Evolutionary conservation across 2,329 filamentous ascomycete species (phyloP), one percentile per base, ranked within the genome.

Genomic region (Elsinoe perseae): DNA sequence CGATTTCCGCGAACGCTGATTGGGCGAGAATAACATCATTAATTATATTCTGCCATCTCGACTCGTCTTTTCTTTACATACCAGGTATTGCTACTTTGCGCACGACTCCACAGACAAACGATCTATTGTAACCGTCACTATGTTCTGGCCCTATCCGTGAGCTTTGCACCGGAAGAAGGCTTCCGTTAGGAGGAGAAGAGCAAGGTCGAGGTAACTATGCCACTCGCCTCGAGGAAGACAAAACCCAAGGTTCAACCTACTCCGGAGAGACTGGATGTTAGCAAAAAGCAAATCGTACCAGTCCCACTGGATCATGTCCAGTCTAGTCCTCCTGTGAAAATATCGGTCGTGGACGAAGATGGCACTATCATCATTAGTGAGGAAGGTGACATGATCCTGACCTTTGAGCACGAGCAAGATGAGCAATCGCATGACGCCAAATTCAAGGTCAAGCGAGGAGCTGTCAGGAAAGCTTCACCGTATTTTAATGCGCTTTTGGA

Each of bases 401-500:
- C 83, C 59, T 78, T 89, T 32, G 77, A 77, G 6, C 87, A 89
- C 64, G 78, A 83, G 59, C 83, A 80, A 32, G 81, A 77, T 2
- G 71, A 69, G 42, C 70, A 54, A 50, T 2, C 77, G 58, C 48
- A 52, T 38, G 75, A 76, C 43, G 72, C 84, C 65, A 72, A 75
- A 10, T 89, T 84, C 64, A 78, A 85, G 23, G 84, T 87, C 42
- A 76, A 78, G 52, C 71, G 83, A 1, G 72, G 72, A 10, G 72
- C 72, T 0, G 73, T 90, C 30, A 80, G 77, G 68, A 74, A 74
- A 59, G 76, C 80, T 59, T 89, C 86, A 4, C 80, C 79, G 57
- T 90, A 89, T 68, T 90, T 90, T 66, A 77, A 76, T 56, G 82
- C 81, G 57, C 76, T 90, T 14, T 75, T 90, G 2, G 79, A 80